These are phyloP conservation scores for Tremella fuciformis DNA, from an alignment of 768 basidiomycete species.

Conservation along the genomic window DNA sequence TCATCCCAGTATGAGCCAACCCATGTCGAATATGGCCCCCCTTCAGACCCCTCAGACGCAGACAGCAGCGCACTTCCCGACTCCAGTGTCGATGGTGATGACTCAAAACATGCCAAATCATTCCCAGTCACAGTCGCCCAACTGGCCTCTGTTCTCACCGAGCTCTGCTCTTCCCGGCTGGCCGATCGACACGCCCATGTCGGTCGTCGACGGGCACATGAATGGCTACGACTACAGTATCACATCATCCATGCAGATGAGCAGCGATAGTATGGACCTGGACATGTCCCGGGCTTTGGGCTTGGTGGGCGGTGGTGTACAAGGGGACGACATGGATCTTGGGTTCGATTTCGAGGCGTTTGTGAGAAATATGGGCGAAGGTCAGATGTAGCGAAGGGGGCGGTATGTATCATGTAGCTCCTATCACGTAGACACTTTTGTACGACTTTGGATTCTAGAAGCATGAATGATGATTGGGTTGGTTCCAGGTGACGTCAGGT, in stretches of 20 bases:
- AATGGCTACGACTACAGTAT: slow-evolving; percentile 1
- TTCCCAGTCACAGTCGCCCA: not conserved
- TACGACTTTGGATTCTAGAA: too few relatives aligned
- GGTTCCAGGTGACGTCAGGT: too few relatives aligned
- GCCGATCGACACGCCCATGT: not conserved
- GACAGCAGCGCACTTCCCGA: too few relatives aligned
- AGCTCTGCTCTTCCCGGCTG: too few relatives aligned
- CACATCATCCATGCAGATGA: not conserved
- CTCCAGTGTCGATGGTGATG: not conserved
- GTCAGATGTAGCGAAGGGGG: not conserved
- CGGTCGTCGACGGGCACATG: slow-evolving; percentile 8
- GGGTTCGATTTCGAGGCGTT: slow-evolving; percentile 11
- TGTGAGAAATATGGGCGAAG: slow-evolving; percentile 4
- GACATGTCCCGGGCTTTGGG: slow-evolving; percentile 44
- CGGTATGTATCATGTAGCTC: too few relatives aligned
- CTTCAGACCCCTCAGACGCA: not conserved
- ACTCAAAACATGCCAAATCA: not conserved
- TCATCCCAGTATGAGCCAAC: not conserved
- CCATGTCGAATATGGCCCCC: not conserved
- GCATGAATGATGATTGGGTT: slow-evolving; percentile 4
- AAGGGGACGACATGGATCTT: slow-evolving; percentile 6
- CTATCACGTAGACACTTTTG: too few relatives aligned
- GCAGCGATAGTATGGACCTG: slow-evolving; percentile 33
- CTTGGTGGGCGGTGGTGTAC: slow-evolving; percentile 14
- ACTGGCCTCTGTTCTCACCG: slow-evolving; percentile 1